Conservation (phyloP, 2,329 filamentous ascomycete species). For the Pseudogymnoascus sp. region DNA sequence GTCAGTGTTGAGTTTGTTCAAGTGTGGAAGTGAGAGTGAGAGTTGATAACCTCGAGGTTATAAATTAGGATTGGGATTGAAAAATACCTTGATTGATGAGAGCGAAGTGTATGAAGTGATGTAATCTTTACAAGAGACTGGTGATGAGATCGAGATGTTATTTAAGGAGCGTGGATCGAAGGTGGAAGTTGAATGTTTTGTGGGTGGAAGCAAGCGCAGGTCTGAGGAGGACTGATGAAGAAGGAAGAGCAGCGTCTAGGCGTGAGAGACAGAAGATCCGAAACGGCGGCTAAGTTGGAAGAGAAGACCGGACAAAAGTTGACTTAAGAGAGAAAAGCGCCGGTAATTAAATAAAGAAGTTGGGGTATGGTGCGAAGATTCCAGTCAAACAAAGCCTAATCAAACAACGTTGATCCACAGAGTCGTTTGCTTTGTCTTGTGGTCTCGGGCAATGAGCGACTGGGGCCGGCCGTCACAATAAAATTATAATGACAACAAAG, state of each 20-base stretch:
- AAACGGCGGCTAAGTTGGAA: constrained; percentile 3
- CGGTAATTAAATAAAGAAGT: background rate
- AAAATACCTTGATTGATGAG: background rate
- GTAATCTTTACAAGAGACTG: background rate
- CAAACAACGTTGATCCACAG: constrained; percentile 6
- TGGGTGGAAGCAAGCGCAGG: background rate
- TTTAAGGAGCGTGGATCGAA: background rate
- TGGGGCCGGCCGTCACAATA: constrained; percentile 4
- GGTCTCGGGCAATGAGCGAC: constrained; percentile 1
- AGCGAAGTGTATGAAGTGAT: background rate
- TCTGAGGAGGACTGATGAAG: background rate
- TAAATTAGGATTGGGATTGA: background rate
- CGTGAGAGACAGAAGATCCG: background rate
- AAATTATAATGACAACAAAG: background rate
- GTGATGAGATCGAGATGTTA: background rate
- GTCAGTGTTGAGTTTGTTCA: background rate
- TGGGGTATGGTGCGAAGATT: background rate
- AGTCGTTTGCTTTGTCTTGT: constrained; percentile 3
- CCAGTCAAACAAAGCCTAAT: constrained; percentile 1
- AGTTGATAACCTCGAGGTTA: background rate
- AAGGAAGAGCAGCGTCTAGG: background rate
- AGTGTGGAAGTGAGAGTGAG: background rate
- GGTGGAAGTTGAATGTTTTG: background rate
- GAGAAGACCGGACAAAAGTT: background rate
- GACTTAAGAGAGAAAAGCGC: background rate